Base-by-base conservation (phyloP, 2,329 filamentous ascomycete species). In the Camptophora hylomeconis region DNA sequence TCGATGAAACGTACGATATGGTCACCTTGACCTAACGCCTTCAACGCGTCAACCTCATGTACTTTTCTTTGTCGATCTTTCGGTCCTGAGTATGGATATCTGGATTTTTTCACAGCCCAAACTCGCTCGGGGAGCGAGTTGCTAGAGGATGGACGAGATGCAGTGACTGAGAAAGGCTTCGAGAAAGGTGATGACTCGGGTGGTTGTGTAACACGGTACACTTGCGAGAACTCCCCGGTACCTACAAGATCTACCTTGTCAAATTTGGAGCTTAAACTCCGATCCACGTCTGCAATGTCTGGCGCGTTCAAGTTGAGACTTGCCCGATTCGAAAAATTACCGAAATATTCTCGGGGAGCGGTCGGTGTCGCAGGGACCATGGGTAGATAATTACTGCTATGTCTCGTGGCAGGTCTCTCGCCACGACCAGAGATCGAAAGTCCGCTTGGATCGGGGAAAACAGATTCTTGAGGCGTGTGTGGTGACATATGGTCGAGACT, bases 91-190 rank as follows among this genome's bases (percentile, higher is more conserved):
- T 82, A 86, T 5, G 81, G 75, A 35, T 83, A 70, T 46, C 80
- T 80, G 36, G 82, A 76, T 60, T 92, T 95, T 63, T 98, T 98
- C 31, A 98, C 86, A 2, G 87, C 87, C 62, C 77, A 95, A 0
- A 92, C 74, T 30, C 68, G 64, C 18, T 67, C 63, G 17, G 67
- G 61, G 13, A 66, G 46, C 5, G 68, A 60, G 21, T 61, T 66
- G 7, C 64, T 66, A 6, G 71, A 63, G n/a, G 65, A 57, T 20
- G 55, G 60, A 7, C 61, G 53, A 30, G 53, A 55, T 2, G 56
- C 60, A 2, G 67, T 60, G 35, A 60, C 31, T 43, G 61, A 45
- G 52, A 61, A 53, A 45, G 63, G 43, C 42, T 55, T 47, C 34
- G 55, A 45, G 41, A 56, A 48, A 20, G 54, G 44, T 38, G 52